Evolutionary conservation across 345 rosid genomes (phyloP), one percentile per base, ranked within the genome.

Genomic region (Eutrema japonicum): DNA sequence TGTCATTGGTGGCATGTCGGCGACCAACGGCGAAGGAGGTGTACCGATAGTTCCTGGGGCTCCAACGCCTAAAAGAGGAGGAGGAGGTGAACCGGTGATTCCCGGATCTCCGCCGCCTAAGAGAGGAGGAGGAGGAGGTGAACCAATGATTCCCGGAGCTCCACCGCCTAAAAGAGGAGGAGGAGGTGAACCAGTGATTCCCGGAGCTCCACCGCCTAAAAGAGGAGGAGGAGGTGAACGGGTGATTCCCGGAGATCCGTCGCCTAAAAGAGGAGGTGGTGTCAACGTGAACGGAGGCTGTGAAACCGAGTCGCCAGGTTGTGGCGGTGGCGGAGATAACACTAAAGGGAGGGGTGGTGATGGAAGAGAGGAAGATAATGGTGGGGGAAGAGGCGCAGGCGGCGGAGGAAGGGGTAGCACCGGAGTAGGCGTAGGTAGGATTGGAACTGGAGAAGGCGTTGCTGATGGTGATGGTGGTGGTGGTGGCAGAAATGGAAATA

Each of bases 301-400:
- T 37, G 72, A 37, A 57, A 74, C 72, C 0, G 78, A 16, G 46
- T 67, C 45, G 2, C 61, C 67, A 56, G 42, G 57, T 29, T 12
- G 42, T 56, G 57, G 8, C n/a, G 73, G 78, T 67, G 78, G 79
- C 2, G 79, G 78, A 3, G 79, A 75, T 43, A 61, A 45, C 1
- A 75, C 70, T 52, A 75, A 53, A 10, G 74, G 74, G 52, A 52
- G 6, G 4, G 79, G 8, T 52, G 78, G 78, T 52, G 79, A 10
- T 18, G 79, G 79, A 45, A 75, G 57, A 61, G 79, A 43, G 26
- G 74, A 60, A 51, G 79, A 53, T 45, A 75, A 45, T 36, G 74
- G 74, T 36, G 74, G 79, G 0, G 78, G 74, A 66, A 74, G 72
- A 2, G 48, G 60, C 8, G 71, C 59, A 27, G 72, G 11, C 38